These are phyloP conservation scores for Melaleuca alternifolia DNA, from an alignment of 345 rosid genomes.

Conservation along the genomic window DNA sequence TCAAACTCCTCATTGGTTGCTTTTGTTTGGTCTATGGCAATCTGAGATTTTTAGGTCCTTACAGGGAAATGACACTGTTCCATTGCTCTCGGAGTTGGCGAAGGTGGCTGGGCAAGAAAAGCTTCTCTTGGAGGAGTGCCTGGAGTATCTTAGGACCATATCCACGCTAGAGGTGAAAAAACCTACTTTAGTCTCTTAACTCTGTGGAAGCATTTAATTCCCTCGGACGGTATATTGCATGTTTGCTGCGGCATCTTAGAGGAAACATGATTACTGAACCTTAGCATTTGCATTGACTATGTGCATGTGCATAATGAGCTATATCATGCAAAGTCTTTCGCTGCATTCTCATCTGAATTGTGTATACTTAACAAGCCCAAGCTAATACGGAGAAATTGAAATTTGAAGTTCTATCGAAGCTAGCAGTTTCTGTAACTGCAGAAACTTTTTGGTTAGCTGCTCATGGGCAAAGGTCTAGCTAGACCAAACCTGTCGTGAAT, in stretches of 20 bases:
- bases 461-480: neutral
- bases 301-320: neutral
- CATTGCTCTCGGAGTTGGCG: slow-evolving; percentile 44
- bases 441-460: neutral
- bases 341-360: neutral
- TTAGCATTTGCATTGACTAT: neutral
- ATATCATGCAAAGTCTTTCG: neutral
- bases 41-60: neutral
- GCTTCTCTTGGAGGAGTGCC: slow-evolving; percentile 45
- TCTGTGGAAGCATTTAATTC: neutral
- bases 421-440: neutral
- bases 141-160: slow-evolving; percentile 37
- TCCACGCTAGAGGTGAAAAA: slow-evolving; percentile 41
- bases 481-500: neutral
- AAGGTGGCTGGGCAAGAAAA: slow-evolving; percentile 54
- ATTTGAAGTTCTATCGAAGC: neutral
- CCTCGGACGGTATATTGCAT: neutral
- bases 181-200: neutral
- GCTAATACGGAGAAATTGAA: neutral
- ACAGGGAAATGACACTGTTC: slow-evolving; percentile 32
- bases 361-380: neutral
- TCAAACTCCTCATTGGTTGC: neutral
- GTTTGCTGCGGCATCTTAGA: neutral
- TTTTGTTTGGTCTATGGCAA: neutral
- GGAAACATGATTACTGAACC: neutral